A percentile compares a stretch with the other conserved stretches of the same genome.
These are phyloP conservation scores for Sarcodon sp. DNA, from an alignment of 768 basidiomycete species.

Conservation along the genomic window DNA sequence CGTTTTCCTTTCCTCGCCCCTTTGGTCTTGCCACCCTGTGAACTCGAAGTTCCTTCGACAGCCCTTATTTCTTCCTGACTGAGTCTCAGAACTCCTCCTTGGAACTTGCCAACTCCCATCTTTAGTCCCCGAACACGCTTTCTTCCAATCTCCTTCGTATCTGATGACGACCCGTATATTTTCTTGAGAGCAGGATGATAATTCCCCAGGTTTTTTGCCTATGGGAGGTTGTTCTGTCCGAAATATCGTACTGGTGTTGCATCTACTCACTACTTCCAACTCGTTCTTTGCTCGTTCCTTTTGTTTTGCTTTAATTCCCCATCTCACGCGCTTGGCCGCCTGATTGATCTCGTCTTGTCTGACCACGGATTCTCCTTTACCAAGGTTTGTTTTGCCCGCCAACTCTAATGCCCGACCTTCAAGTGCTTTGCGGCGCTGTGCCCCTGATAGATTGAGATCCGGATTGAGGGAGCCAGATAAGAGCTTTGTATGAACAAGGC, in stretches of 20 bases:
- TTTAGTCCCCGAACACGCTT: slow-evolving; percentile 54
- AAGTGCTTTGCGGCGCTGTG: slow-evolving; percentile 60
- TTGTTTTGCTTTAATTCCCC: slow-evolving; percentile 54
- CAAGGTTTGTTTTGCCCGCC: slow-evolving; percentile 52
- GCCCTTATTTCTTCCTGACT: slow-evolving; percentile 43
- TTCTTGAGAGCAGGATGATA: slow-evolving; percentile 73
- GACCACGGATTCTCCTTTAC: slow-evolving; percentile 57
- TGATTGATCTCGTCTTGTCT: slow-evolving; percentile 53
- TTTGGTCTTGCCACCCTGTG: slow-evolving; percentile 4
- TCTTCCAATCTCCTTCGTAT: slow-evolving; percentile 14
- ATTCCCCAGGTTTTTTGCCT: slow-evolving; percentile 81
- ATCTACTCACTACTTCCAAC: slow-evolving; percentile 50
- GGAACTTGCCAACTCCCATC: slow-evolving; percentile 74
- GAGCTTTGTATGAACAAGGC: slow-evolving; percentile 67
- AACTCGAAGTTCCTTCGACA: slow-evolving; percentile 14
- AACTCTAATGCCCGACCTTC: slow-evolving; percentile 70
- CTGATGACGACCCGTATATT: slow-evolving; percentile 33
- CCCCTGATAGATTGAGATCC: slow-evolving; percentile 41
- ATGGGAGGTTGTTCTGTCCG: slow-evolving; percentile 2
- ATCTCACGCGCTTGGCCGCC: slow-evolving; percentile 60
- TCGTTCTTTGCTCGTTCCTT: slow-evolving; percentile 37
- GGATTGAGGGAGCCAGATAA: slow-evolving; percentile 61
- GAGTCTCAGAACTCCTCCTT: slow-evolving; percentile 54
- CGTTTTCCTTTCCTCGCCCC: slow-evolving; percentile 10
- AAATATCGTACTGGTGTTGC: slow-evolving; percentile 1